phyloP scores from a whole-genome alignment of 306 rosid species.

The Malus fusca region DNA sequence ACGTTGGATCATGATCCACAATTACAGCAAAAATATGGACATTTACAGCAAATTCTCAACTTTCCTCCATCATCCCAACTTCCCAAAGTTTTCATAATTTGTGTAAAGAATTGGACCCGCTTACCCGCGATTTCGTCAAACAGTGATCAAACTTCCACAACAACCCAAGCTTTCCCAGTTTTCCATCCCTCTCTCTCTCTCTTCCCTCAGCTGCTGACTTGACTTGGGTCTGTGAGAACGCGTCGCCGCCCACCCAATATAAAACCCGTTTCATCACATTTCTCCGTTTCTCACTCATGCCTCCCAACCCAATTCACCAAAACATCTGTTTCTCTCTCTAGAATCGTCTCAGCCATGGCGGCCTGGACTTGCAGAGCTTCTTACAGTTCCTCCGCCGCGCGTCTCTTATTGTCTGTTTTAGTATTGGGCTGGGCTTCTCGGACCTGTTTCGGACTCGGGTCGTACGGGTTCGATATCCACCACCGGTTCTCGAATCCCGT shows the following conservation, averaged over 20 bases:
- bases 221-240: background rate
- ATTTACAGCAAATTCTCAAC: background rate
- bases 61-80: background rate
- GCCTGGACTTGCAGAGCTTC: background rate
- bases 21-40: no score
- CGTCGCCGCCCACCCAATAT: background rate
- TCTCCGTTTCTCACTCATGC: background rate
- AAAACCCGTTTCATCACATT: background rate
- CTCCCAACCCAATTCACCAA: background rate
- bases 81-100: background rate
- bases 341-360: background rate
- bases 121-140: background rate
- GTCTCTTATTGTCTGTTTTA: slow-evolving; percentile 1
- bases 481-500: slow-evolving; percentile 64
- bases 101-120: background rate
- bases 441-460: slow-evolving; percentile 26
- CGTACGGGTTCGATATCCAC: slow-evolving; percentile 60
- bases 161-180: background rate
- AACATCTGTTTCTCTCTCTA: background rate
- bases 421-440: slow-evolving; percentile 16
- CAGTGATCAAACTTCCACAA: background rate
- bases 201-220: background rate
- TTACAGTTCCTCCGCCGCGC: background rate
- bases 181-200: background rate
- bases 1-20: no score